Base-by-base conservation (phyloP, 805 yeast genomes). In the Suhomyces canberraensis region DNA sequence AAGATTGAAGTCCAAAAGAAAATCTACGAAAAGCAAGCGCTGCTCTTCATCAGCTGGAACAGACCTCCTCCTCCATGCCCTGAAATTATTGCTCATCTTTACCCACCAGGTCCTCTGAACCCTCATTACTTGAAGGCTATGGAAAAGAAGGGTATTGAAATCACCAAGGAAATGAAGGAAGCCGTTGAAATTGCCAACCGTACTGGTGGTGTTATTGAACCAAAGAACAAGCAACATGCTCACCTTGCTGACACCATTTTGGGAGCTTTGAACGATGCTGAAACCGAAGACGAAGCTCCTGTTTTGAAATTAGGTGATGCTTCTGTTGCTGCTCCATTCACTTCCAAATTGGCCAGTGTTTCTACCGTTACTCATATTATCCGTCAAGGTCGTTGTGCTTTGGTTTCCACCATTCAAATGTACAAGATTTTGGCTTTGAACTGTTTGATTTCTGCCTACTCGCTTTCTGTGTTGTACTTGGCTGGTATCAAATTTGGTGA, bases 401-500 rank as follows among this genome's bases (percentile, higher is more conserved):
- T 93, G 48, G 96, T 93, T 30, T 87, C 96, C 13, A 93, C 98
- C 7, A 90, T 93, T 58, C 98, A 93, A 69, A 93, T 93, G 98
- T 93, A 93, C 76, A 93, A 93, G 71, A 93, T 93, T 55, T 71
- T 93, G 58, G 98, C 98, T 0, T 75, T 93, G 69, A 93, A 93
- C 64, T 93, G 98, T 77, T 74, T 93, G 71, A 89, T 93, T 64
- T 83, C 95, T 48, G 98, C 98, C 21, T 93, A 93, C 61, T 89
- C 98, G 2, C 73, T 91, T 53, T 86, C 96, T 29, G 96, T 93
- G 26, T 77, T 93, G 57, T 93, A 86, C 62, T 73, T 93, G 52
- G 97, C 98, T 11, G 98, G 98, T 65, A 95, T 93, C 55, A 93
- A 93, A 66, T 88, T 91, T 61, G 97, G 98, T 52, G 98, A 93